Evolutionary conservation across 2,329 filamentous ascomycete genomes (phyloP).

Genomic region (Colletotrichum cuscutae): DNA sequence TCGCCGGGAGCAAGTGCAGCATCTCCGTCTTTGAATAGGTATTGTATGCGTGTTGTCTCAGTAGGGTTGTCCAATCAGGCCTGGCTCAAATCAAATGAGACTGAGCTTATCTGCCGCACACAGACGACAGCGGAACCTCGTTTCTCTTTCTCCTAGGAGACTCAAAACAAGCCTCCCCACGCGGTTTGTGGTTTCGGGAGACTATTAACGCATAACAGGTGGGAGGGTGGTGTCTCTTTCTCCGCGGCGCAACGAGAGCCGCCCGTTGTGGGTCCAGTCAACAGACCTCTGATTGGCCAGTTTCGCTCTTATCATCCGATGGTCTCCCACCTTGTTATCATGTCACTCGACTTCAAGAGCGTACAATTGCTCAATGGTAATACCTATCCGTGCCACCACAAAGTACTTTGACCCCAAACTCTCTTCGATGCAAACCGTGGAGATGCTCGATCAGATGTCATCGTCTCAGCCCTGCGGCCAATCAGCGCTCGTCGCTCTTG

Average conservation of each 20-base stretch:
- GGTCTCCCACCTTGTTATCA: slow-evolving; percentile 15
- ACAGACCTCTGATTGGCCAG: slow-evolving; percentile 10
- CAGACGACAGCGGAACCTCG: too few species aligned
- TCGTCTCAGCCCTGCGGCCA: background rate
- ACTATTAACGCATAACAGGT: background rate
- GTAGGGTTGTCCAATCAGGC: slow-evolving; percentile 17
- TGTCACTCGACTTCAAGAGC: slow-evolving; percentile 1
- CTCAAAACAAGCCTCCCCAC: slow-evolving; percentile 13
- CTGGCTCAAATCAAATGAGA: slow-evolving; percentile 10
- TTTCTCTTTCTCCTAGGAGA: slow-evolving; percentile 28
- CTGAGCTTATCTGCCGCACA: slow-evolving; percentile 10
- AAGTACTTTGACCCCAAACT: slow-evolving; percentile 11
- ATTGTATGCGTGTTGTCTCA: background rate
- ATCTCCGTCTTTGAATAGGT: background rate
- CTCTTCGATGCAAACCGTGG: slow-evolving; percentile 17
- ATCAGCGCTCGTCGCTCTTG: slow-evolving; percentile 2
- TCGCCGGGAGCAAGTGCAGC: too few species aligned
- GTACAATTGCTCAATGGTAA: background rate
- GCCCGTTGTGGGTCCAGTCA: slow-evolving; percentile 16
- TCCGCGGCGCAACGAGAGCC: slow-evolving; percentile 31
- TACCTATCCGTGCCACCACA: slow-evolving; percentile 13
- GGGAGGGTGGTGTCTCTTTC: slow-evolving; percentile 3
- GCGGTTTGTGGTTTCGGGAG: background rate
- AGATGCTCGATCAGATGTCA: slow-evolving; percentile 21
- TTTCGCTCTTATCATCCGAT: slow-evolving; percentile 27